phyloP scores from a whole-genome alignment of 106 monocot genomes.

The Chionographis japonica region DNA sequence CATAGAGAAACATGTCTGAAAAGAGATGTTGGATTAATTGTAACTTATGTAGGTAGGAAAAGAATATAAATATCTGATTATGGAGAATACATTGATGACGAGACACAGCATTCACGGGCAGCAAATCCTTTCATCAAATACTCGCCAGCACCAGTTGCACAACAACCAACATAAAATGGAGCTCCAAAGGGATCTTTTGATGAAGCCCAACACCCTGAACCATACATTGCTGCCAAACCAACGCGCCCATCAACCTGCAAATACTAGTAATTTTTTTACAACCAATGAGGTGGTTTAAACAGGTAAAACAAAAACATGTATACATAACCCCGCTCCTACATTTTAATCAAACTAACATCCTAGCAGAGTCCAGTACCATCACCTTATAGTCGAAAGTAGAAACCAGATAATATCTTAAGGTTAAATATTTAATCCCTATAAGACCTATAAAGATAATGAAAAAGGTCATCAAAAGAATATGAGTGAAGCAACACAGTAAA shows the following conservation, averaged over 20 bases:
- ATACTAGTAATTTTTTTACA: background rate
- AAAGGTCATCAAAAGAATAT: too few relatives aligned
- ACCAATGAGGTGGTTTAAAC: background rate
- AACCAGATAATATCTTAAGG: too few relatives aligned
- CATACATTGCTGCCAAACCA: constrained; percentile 93
- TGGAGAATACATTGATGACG: constrained; percentile 68
- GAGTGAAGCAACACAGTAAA: too few relatives aligned
- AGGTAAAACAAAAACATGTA: background rate
- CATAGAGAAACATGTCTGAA: background rate
- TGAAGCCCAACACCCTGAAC: constrained; percentile 96
- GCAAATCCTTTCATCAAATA: constrained; percentile 88
- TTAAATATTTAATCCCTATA: too few relatives aligned
- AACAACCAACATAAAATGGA: constrained; percentile 78
- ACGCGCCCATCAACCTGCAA: constrained; percentile 90
- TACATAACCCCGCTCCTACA: background rate
- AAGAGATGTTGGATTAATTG: background rate
- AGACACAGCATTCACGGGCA: constrained; percentile 84
- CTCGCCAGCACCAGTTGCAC: constrained; percentile 96
- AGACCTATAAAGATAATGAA: too few relatives aligned
- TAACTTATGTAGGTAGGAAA: background rate
- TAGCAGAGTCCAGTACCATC: too few relatives aligned
- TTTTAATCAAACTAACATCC: too few relatives aligned
- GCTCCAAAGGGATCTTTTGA: constrained; percentile 75
- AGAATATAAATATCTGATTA: background rate
- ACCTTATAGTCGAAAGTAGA: too few relatives aligned